phyloP scores from a whole-genome alignment of 306 rosid species.

The Aeschynomene evenia region DNA sequence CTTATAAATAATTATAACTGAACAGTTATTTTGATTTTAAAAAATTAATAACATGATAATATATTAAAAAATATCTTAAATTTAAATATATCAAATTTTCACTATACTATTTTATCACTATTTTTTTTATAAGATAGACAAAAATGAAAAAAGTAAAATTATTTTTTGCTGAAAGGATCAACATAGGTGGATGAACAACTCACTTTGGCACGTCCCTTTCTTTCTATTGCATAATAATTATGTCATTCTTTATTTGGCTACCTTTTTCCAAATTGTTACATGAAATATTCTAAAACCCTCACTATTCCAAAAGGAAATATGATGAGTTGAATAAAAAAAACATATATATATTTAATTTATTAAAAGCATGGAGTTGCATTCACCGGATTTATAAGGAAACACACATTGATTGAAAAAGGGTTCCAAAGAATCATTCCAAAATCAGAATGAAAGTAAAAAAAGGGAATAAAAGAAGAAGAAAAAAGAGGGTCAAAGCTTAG shows the following conservation, averaged over 20 bases:
- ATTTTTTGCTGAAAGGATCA: constrained; percentile 31
- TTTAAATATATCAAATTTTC: too few species aligned
- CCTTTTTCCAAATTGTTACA: constrained; percentile 32
- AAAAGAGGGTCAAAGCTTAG: constrained; percentile 23
- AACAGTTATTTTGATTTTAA: too few species aligned
- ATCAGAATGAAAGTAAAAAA: constrained; percentile 38
- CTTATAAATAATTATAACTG: too few species aligned
- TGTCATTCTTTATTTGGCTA: constrained; percentile 22
- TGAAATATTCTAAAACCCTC: constrained; percentile 28
- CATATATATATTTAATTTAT: neutral
- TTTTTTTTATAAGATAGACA: too few species aligned
- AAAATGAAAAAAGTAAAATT: too few species aligned
- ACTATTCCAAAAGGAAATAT: constrained; percentile 13
- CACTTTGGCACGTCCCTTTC: constrained; percentile 34
- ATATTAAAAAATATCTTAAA: too few species aligned
- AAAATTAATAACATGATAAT: too few species aligned
- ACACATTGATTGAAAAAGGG: constrained; percentile 31
- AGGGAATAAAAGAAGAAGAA: constrained; percentile 19
- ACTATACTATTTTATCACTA: too few species aligned
- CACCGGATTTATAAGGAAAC: constrained; percentile 11
- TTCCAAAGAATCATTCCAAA: constrained; percentile 33
- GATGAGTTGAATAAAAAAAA: neutral
- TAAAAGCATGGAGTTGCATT: constrained; percentile 45
- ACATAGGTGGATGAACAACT: constrained; percentile 30
- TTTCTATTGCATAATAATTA: constrained; percentile 24